Evolutionary conservation across 2,329 filamentous ascomycete genomes (phyloP), one percentile per base, ranked within the genome.

Genomic region (Sporothrix globosa): DNA sequence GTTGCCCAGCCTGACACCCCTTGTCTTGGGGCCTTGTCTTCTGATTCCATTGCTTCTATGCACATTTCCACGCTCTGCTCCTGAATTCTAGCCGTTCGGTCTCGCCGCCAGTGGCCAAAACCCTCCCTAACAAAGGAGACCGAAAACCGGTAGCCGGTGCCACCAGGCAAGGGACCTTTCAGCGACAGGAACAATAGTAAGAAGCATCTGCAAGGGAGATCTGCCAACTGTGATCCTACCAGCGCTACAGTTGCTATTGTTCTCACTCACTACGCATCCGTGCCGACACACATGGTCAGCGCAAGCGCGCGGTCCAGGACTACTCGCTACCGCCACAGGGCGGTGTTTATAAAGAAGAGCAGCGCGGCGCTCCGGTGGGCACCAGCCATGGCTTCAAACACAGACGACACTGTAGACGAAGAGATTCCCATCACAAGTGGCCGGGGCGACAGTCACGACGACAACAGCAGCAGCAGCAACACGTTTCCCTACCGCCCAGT

Each of bases 271-370:
- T 14, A 41, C 63, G 17, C n/a, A 34, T 24, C 63, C 13, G 44
- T 30, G 27, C 63, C 53, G 46, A 39, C 44, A 63, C 70, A 71
- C 73, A 74, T 74, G 73, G 65, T 69, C 19, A 63, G 69, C 53
- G 48, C 56, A 46, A 70, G 63, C 21, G 69, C 46, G n/a, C 61
- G 72, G 69, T 50, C 69, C 4, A 60, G 56, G 58, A 17, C 73
- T 19, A 66, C 70, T 34, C 63, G 72, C 61, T 72, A 74, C 54
- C 71, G 73, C 67, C 70, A 70, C 65, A 73, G 73, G 34, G 74
- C 73, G 7, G 73, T 75, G 56, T 74, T 74, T 72, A 74, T 70
- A 74, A 75, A 73, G 34, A 74, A 53, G 34, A 72, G 41, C 71
- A 68, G 50, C 53, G 72, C 56, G 68, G 58, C 66, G 0, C 44